phyloP scores from a whole-genome alignment of 345 rosid species.

The Salix suchowensis region DNA sequence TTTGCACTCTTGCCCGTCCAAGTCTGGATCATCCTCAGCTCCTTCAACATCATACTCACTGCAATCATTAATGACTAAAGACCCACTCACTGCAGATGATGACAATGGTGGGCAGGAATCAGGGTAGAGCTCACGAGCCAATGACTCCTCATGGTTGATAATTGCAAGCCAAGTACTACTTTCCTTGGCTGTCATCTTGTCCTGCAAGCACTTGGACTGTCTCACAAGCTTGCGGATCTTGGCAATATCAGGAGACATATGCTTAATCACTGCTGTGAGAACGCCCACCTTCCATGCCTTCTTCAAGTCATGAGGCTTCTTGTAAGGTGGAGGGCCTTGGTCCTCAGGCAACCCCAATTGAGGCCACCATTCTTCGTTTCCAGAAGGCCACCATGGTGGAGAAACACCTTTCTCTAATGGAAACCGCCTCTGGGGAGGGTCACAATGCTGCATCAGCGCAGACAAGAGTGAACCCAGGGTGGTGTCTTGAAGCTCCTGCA shows the following conservation, averaged over 20 bases:
- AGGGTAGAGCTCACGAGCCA: conserved; percentile 51
- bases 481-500: conserved; percentile 96
- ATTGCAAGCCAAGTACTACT: conserved; percentile 86
- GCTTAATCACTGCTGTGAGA: conserved; percentile 74
- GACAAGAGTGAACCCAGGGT: conserved; percentile 90
- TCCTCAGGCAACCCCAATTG: conserved; percentile 64
- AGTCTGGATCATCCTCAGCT: conserved; percentile 48
- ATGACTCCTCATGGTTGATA: conserved; percentile 65
- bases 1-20: conserved; percentile 53
- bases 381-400: conserved; percentile 98
- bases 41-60: conserved; percentile 79
- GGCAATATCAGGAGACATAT: conserved; percentile 69
- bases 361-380: conserved; percentile 91
- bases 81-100: conserved; percentile 46
- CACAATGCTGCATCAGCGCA: conserved; percentile 79
- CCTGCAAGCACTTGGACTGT: conserved; percentile 85
- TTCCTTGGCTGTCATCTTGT: conserved; percentile 93
- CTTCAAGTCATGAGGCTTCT: conserved; percentile 97
- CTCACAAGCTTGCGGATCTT: conserved; percentile 77
- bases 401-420: conserved; percentile 79
- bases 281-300: conserved; percentile 95
- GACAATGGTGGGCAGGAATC: conserved; percentile 52
- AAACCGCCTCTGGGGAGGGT: conserved; percentile 85
- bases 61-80: conserved; percentile 48
- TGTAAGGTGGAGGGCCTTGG: conserved; percentile 82